Conservation (phyloP, 1,139 yeast genomes). For the Spencermartinsiella ligniputridi region DNA sequence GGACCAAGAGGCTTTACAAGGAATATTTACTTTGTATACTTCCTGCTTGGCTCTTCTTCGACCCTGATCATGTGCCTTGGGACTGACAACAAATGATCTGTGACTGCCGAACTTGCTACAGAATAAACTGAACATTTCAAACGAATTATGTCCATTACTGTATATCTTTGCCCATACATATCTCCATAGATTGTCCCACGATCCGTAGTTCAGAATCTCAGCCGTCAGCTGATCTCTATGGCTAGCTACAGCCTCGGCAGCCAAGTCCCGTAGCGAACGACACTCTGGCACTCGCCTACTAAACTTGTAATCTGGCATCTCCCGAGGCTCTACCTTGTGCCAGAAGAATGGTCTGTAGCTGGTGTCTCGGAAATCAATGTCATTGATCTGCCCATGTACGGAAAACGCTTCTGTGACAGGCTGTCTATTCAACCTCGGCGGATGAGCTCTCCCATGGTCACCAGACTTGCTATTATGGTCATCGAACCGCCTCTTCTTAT, state of each 20-base stretch:
- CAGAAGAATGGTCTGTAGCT: constrained; percentile 7
- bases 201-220: constrained; percentile 10
- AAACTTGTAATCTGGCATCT: not conserved
- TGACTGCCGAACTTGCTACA: constrained; percentile 18
- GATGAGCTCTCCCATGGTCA: too few species aligned
- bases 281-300: not conserved
- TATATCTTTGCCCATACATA: constrained; percentile 25
- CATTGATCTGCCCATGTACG: not conserved
- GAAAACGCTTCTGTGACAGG: too few species aligned
- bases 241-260: constrained; percentile 13
- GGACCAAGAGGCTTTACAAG: not conserved
- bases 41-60: not conserved
- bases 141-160: constrained; percentile 24
- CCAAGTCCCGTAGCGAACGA: constrained; percentile 3
- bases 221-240: constrained; percentile 11
- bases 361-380: constrained; percentile 6
- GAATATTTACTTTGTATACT: not conserved
- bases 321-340: constrained; percentile 5
- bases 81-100: too few species aligned
- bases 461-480: too few species aligned
- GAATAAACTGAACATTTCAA: constrained; percentile 22
- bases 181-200: constrained; percentile 23
- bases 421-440: too few species aligned
- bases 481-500: too few species aligned
- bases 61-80: not conserved